Conservation (phyloP, 176 grass and related monocot genomes). For the Oryza glumipatula region DNA sequence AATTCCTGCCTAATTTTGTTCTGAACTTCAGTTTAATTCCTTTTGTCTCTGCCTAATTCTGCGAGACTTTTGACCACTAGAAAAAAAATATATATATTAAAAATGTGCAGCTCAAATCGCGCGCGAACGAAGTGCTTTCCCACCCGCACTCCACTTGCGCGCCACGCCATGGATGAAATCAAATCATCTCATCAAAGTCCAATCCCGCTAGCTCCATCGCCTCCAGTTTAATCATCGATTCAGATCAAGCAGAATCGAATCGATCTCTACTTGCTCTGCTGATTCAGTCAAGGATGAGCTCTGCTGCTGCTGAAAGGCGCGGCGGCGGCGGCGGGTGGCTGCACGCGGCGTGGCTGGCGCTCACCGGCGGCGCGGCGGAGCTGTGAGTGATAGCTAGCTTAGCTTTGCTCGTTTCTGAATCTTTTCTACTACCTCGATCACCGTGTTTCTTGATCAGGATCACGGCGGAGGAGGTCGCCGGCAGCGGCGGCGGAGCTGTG, state of each 20-base stretch:
- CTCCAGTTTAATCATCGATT: neutral
- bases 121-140: conserved; percentile 34
- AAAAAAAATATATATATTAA: neutral
- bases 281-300: neutral
- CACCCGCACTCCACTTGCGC: conserved; percentile 36
- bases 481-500: neutral
- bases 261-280: neutral
- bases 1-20: conserved; percentile 4
- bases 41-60: conserved; percentile 11
- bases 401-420: neutral
- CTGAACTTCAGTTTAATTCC: neutral
- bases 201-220: neutral
- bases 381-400: conserved; percentile 30
- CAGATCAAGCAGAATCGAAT: neutral
- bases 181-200: neutral
- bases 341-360: conserved; percentile 48
- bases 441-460: conserved; percentile 18
- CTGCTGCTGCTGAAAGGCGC: neutral
- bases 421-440: neutral
- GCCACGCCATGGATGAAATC: neutral
- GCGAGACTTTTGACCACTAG: conserved; percentile 3
- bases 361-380: conserved; percentile 46
- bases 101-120: neutral
- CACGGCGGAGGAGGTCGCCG: conserved; percentile 27
- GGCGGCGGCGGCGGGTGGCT: conserved; percentile 13